Base-by-base conservation (phyloP, 2,329 filamentous ascomycete species). In the Colletotrichum sp. region DNA sequence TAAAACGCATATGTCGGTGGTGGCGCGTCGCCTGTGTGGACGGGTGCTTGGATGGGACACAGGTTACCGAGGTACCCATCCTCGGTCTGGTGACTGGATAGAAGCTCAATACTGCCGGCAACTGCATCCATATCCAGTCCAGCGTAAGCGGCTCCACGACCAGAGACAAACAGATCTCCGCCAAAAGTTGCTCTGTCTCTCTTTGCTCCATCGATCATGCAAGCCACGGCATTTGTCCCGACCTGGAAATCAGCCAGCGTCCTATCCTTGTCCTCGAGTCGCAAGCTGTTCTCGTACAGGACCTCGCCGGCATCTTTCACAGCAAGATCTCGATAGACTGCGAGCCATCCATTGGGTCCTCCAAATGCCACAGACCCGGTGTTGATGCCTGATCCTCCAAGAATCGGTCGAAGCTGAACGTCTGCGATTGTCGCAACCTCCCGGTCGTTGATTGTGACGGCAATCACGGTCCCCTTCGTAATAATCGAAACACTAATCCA, bases 161-260 rank as follows among this genome's bases (percentile, higher is more conserved):
- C 72, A n/a, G 65, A 71, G 8, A 72, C 72, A 29, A 71, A 74
- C 6, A 74, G 12, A 18, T 74, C 72, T 6, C 72, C 72, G 2
- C 72, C 72, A 21, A 72, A 74, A 5, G 63, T 68, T 6, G 69
- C 64, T n/a, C 72, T 57, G 47, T 74, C 72, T 38, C 72, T 33
- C 24, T 74, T 72, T 18, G 72, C 69, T 4, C 72, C 72, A 31
- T 74, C 72, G 8, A 74, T 34, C 31, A 71, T 74, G 64, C 72
- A 72, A 9, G 72, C 38, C 11, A 72, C 54, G 12, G 51, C 34
- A 18, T 74, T 74, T 2, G 72, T 64, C 5, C 72, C 72, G 2
- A 74, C 64, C 3, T 74, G 72, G 31, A 74, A 74, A 51, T 74
- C 72, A 9, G 68, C 68, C 18, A 71, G 58, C 2, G 58, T 63